phyloP scores from a whole-genome alignment of 129 eudicot species.

The Helichrysum umbraculigerum region DNA sequence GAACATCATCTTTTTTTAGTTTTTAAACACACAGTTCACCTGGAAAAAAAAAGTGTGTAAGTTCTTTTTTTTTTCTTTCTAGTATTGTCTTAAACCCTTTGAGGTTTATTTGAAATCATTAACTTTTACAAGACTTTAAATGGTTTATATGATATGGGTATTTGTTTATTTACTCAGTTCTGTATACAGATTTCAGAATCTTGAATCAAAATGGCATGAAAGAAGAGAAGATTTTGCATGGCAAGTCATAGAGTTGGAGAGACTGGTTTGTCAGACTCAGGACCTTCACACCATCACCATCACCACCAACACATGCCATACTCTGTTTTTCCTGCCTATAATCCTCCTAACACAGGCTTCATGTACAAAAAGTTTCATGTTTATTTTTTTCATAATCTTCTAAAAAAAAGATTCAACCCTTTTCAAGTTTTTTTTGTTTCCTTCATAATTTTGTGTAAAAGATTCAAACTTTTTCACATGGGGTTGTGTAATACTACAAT shows the following conservation, averaged over 20 bases:
- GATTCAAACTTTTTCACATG: not conserved
- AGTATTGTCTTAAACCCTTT: not conserved
- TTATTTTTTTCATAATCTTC: not conserved
- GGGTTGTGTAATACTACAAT: not conserved
- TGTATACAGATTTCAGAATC: constrained; percentile 25
- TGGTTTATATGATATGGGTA: constrained; percentile 13
- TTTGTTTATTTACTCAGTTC: constrained; percentile 16
- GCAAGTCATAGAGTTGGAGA: constrained; percentile 83
- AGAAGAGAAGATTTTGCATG: constrained; percentile 56
- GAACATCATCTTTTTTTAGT: constrained; percentile 12
- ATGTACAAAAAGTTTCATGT: constrained; percentile 42
- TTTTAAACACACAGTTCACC: constrained; percentile 28
- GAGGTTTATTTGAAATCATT: not conserved
- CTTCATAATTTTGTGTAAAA: constrained; percentile 14
- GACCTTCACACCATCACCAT: constrained; percentile 51
- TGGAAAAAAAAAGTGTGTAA: constrained; percentile 16
- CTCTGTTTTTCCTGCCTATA: constrained; percentile 61
- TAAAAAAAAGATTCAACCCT: constrained; percentile 6
- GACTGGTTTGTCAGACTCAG: constrained; percentile 62
- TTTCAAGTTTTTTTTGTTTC: constrained; percentile 7
- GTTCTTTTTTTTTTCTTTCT: not conserved
- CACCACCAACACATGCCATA: constrained; percentile 63
- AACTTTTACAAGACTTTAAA: constrained; percentile 7
- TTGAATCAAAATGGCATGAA: constrained; percentile 49
- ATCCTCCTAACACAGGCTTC: constrained; percentile 57